Evolutionary conservation across 768 basidiomycete genomes (phyloP).

Genomic region (Lactifluus hygrophoroides): DNA sequence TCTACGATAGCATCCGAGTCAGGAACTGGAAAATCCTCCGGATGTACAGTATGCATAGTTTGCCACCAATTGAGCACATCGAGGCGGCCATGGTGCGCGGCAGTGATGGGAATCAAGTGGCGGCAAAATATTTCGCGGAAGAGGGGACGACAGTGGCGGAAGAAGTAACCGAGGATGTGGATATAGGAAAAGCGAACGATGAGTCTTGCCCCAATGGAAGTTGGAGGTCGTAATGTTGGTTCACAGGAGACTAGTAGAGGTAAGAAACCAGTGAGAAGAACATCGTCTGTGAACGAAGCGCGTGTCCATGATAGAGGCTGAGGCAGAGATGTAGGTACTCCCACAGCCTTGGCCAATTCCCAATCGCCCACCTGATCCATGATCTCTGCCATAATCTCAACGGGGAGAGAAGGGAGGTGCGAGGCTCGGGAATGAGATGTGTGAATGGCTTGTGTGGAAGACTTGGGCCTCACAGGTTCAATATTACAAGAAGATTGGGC

Average conservation of each 20-base stretch:
- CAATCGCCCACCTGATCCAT: conserved; percentile 75
- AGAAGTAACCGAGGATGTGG: conserved; percentile 64
- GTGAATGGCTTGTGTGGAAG: conserved; percentile 17
- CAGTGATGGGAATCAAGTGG: conserved; percentile 68
- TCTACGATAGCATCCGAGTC: conserved; percentile 49
- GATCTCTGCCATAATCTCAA: conserved; percentile 70
- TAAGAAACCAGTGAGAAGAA: conserved; percentile 59
- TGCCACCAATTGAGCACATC: conserved; percentile 80
- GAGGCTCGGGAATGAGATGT: conserved; percentile 14
- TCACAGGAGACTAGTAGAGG: conserved; percentile 52
- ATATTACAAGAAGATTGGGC: not conserved
- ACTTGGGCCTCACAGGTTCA: not conserved
- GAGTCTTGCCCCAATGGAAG: conserved; percentile 56
- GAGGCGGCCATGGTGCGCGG: conserved; percentile 65
- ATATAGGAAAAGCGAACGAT: conserved; percentile 70
- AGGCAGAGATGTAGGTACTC: conserved; percentile 59
- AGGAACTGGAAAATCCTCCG: conserved; percentile 50
- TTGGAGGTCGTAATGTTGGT: conserved; percentile 49
- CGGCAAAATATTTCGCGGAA: conserved; percentile 58
- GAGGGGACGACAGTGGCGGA: conserved; percentile 52
- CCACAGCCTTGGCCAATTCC: conserved; percentile 74
- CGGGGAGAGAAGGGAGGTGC: conserved; percentile 49
- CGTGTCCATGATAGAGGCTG: conserved; percentile 64
- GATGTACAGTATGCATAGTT: conserved; percentile 49
- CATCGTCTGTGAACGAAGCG: conserved; percentile 60